Evolutionary conservation across 768 basidiomycete species (phyloP).

Genomic region (Kwoniella dejecticola): DNA sequence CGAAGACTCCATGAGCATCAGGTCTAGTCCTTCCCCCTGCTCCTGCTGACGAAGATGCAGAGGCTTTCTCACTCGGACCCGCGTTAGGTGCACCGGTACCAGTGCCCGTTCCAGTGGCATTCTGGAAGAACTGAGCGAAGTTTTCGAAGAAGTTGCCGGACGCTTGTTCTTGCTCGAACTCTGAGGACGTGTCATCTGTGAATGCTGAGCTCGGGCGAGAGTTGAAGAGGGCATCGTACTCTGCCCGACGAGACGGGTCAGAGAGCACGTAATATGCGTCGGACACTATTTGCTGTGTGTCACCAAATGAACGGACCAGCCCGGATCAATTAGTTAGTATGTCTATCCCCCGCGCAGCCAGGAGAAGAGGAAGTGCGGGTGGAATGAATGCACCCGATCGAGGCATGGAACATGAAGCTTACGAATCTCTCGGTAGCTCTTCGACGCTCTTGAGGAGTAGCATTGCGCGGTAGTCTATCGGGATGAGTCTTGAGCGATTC

Average conservation of each 20-base stretch:
- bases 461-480: conserved; percentile 70
- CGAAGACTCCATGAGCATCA: conserved; percentile 76
- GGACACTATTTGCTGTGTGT: conserved; percentile 68
- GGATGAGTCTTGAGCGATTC: conserved; percentile 74
- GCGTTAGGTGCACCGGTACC: conserved; percentile 44
- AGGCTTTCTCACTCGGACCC: conserved; percentile 28
- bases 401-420: neutral
- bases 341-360: too few relatives aligned
- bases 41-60: conserved; percentile 8
- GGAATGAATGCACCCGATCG: neutral
- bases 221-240: conserved; percentile 56
- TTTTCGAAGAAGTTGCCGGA: conserved; percentile 74
- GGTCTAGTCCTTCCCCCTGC: conserved; percentile 11
- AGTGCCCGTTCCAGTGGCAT: conserved; percentile 54
- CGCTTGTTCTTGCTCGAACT: conserved; percentile 58
- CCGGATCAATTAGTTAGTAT: neutral
- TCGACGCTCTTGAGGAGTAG: conserved; percentile 69
- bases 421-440: conserved; percentile 75
- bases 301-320: neutral
- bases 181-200: conserved; percentile 44
- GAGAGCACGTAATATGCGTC: conserved; percentile 94
- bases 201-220: conserved; percentile 43
- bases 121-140: conserved; percentile 72
- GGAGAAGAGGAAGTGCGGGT: neutral
- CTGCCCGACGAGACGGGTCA: conserved; percentile 62